Percentiles rank a stretch among this genome's conserved stretches.
phyloP scores from a whole-genome alignment of 2,329 filamentous ascomycete species.

The Aureobasidium sp. region DNA sequence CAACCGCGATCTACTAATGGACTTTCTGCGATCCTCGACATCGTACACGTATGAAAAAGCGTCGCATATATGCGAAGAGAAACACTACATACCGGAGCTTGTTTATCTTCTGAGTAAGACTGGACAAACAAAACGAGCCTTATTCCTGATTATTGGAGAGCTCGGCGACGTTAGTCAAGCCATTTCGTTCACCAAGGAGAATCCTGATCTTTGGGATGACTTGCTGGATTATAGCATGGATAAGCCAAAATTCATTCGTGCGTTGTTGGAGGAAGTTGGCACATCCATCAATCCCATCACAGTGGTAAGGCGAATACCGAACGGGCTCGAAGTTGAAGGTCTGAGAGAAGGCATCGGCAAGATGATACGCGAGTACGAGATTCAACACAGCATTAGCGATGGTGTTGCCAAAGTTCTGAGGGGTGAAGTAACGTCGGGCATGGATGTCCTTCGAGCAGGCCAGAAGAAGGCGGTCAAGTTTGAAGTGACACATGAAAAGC shows the following conservation, averaged over 20 bases:
- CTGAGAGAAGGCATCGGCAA: conserved; percentile 79
- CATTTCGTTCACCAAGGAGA: conserved; percentile 88
- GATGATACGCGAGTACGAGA: conserved; percentile 92
- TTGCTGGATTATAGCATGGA: conserved; percentile 95
- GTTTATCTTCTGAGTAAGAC: conserved; percentile 94
- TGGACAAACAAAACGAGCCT: conserved; percentile 82
- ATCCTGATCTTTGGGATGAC: conserved; percentile 91
- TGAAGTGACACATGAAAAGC: conserved; percentile 53
- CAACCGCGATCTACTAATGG: conserved; percentile 72
- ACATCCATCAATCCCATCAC: conserved; percentile 89
- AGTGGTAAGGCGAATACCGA: conserved; percentile 82
- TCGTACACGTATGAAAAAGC: conserved; percentile 82
- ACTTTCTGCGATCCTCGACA: conserved; percentile 73
- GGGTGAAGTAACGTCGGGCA: conserved; percentile 78
- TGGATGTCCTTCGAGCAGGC: conserved; percentile 71
- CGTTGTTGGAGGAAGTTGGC: conserved; percentile 85
- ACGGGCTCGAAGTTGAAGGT: conserved; percentile 86
- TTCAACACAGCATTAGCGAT: conserved; percentile 85
- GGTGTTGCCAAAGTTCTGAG: conserved; percentile 81
- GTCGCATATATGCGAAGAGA: conserved; percentile 68
- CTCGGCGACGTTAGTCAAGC: conserved; percentile 85
- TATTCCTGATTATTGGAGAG: conserved; percentile 91
- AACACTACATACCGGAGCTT: conserved; percentile 82
- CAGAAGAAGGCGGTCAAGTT: conserved; percentile 86
- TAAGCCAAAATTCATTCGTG: conserved; percentile 89